Base-by-base conservation (phyloP, 2,329 filamentous ascomycete genomes). In the Xylariomycetidae sp. region DNA sequence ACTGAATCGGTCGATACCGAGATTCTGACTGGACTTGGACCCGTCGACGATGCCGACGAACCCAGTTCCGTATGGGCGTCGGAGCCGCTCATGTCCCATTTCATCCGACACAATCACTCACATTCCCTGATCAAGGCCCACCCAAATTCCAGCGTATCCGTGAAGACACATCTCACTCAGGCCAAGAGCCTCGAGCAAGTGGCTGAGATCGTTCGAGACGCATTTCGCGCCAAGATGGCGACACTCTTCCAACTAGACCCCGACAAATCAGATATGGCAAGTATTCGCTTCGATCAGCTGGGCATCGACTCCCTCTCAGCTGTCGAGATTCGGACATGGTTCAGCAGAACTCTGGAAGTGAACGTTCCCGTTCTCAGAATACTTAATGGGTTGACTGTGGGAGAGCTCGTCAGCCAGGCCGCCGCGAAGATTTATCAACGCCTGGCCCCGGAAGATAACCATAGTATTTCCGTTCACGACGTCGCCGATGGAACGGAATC, bases 271-370 rank as follows among this genome's bases (percentile, higher is more conserved):
- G 6, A 6, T 7, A n/a, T 16, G n/a, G 6, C 20, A 17, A 17
- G 4, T 15, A 16, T 10, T 20, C 20, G 20, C 20, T 12, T 23
- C 12, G 20, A 24, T 19, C 23, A n/a, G 23, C 17, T 32, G 14
- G 43, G 43, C n/a, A 24, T 44, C 12, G 44, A 47, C 25, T 47
- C 44, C 2, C 34, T 47, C 3, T 13, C 39, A 16, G 44, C 42
- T 1, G 32, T 37, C 8, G 32, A 47, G 16, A 35, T 47, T 12
- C 42, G 42, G 4, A 19, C 35, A 4, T 47, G 42, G 39, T 32
- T 44, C 10, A 15, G 43, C 12, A 40, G 38, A 19, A 31, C 25
- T 6, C 19, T 44, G 2, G 13, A 38, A 5, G 38, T 44, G 12
- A 34, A 48, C 16, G 26, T 44, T 4, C 41, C 46, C 3, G 41